Evolutionary conservation across 345 rosid genomes (phyloP).

Genomic region (Murraya paniculata): DNA sequence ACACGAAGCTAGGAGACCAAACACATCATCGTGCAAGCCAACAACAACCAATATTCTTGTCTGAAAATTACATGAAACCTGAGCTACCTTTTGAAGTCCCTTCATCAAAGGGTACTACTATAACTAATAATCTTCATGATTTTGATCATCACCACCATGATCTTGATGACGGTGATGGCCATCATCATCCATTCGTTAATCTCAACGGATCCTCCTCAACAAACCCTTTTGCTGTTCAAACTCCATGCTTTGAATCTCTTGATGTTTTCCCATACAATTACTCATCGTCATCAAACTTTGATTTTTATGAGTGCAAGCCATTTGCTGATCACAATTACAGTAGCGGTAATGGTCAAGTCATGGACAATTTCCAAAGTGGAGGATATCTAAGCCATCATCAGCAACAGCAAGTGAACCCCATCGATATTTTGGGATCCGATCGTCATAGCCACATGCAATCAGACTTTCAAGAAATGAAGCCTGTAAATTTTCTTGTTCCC

Average conservation of each 20-base stretch:
- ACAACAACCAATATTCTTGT: constrained; percentile 22
- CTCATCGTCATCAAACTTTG: constrained; percentile 31
- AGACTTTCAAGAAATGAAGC: constrained; percentile 42
- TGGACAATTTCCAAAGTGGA: constrained; percentile 48
- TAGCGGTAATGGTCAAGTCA: constrained; percentile 37
- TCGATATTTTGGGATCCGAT: constrained; percentile 32
- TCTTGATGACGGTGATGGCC: constrained; percentile 26
- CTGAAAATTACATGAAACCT: constrained; percentile 26
- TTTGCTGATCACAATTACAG: constrained; percentile 18
- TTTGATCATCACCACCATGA: constrained; percentile 41
- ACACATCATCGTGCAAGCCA: constrained; percentile 6
- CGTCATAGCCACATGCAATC: constrained; percentile 28
- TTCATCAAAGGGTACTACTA: constrained; percentile 23
- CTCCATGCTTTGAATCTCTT: constrained; percentile 38
- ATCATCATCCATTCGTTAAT: constrained; percentile 23
- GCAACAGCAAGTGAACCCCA: constrained; percentile 13
- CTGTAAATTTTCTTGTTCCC: constrained; percentile 41
- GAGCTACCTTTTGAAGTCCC: constrained; percentile 33
- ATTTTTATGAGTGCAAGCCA: constrained; percentile 59
- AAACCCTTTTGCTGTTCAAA: constrained; percentile 39
- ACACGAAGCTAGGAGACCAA: constrained; percentile 12
- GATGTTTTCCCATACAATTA: constrained; percentile 42
- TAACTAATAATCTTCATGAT: constrained; percentile 41
- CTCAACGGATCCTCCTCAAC: constrained; percentile 45
- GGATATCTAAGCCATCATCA: constrained; percentile 13